Evolutionary conservation across 2,329 filamentous ascomycete genomes (phyloP), one percentile per base, ranked within the genome.

Genomic region (Botrytis hyacinthi): DNA sequence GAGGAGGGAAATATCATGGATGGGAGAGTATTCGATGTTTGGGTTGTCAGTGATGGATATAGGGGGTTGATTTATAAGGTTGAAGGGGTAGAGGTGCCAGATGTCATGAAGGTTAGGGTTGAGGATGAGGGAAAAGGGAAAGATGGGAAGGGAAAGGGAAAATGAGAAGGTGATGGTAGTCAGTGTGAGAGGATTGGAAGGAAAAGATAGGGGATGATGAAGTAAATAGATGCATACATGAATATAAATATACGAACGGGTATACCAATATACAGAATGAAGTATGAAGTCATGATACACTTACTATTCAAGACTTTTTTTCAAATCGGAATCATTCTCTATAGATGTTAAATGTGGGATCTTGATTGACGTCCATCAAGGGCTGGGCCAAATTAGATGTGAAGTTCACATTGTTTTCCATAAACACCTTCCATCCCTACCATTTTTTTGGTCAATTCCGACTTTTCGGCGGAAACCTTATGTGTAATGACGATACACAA

Each of bases 1-100:
- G 76, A 76, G 26, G 76, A 76, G 63, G 76, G 75, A 10, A 75
- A 74, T 40, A 73, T 76, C 26, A 81, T 81, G 51, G 80, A 80
- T 40, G 83, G 85, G 76, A 89, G 90, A 78, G 92, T 87, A 80
- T 82, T 97, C 16, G 91, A 94, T 80, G 87, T 98, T 4, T 81
- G 88, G 75, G 90, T 98, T 3, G 85, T 96, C 29, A 98, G 95
- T 82, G 96, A 98, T 85, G 90, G 90, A 26, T 98, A 98, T 82
- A 85, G 94, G 48, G 93, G 92, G 0, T 89, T 98, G 86, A 85
- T 88, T 80, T 79, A 79, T 66, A 79, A 77, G 73, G 75, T 81
- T 16, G 73, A 76, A 46, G 78, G 77, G 4, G 73, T 82, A 8
- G 75, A 81, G 42, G 77, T 82, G 48, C 80, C 80, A 6, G 79